Conservation (phyloP, 306 rosid species). For the Vicia faba region DNA sequence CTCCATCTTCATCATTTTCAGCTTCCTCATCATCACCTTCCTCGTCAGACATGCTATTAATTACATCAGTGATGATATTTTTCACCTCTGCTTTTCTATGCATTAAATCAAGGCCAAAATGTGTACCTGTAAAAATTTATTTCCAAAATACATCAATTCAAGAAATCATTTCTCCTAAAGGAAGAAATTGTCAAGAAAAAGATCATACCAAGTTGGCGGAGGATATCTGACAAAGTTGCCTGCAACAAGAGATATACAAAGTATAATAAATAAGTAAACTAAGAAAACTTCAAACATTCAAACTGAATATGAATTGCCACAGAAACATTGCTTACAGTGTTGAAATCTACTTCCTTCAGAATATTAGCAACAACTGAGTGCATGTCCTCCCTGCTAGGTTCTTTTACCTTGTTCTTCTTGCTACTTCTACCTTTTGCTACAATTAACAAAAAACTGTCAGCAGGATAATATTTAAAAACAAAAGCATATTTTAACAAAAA, state of each 20-base stretch:
- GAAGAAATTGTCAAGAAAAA: slow-evolving; percentile 16
- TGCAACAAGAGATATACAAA: slow-evolving; percentile 45
- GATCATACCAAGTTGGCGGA: slow-evolving; percentile 86
- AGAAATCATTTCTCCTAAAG: not conserved
- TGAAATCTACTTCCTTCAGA: slow-evolving; percentile 92
- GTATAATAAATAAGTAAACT: slow-evolving; percentile 14
- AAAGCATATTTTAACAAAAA: not conserved
- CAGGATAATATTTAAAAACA: slow-evolving; percentile 7
- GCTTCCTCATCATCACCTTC: slow-evolving; percentile 81
- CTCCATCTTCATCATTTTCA: slow-evolving; percentile 55
- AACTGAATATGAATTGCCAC: not conserved
- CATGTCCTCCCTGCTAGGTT: slow-evolving; percentile 79
- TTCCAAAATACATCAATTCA: slow-evolving; percentile 32
- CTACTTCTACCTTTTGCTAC: slow-evolving; percentile 70
- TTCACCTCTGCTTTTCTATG: slow-evolving; percentile 97
- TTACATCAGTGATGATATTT: slow-evolving; percentile 94
- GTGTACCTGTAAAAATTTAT: slow-evolving; percentile 62
- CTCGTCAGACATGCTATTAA: slow-evolving; percentile 91
- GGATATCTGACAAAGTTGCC: slow-evolving; percentile 97
- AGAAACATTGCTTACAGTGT: slow-evolving; percentile 65
- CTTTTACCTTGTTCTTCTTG: slow-evolving; percentile 84
- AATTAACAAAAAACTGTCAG: slow-evolving; percentile 30
- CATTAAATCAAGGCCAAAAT: slow-evolving; percentile 91
- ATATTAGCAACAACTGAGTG: slow-evolving; percentile 85
- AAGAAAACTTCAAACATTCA: slow-evolving; percentile 12